Evolutionary conservation across 2,329 filamentous ascomycete genomes (phyloP), one percentile per base, ranked within the genome.

Genomic region (Arthrobotrys musiformis): DNA sequence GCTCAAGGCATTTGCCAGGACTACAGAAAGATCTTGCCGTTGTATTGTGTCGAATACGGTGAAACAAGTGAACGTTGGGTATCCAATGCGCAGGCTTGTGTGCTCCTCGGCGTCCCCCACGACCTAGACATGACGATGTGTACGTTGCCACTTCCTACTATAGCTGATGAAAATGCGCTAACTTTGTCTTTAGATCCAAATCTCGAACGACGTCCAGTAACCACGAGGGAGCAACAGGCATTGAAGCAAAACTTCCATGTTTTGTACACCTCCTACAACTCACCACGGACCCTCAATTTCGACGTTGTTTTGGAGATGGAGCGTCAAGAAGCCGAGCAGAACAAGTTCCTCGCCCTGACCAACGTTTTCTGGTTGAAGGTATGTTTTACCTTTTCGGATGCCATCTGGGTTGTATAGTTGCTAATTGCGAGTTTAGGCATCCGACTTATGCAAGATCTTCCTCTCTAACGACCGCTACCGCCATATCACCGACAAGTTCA

Each of bases 341-440:
- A 44, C 37, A 78, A 78, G 37, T 72, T 78, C 19, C 37, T 64
- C 4, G 52, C 67, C 24, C 56, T 78, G 28, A 46, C 60, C 1
- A 61, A 67, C 33, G 48, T 78, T 30, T 78, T 70, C 42, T 70
- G 66, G 74, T 42, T 78, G 9, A 78, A 67, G 62, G 67, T 70
- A 42, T 17, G 66, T 48, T 60, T n/a, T n/a, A n/a, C 7, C 19
- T 6, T 26, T 13, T 7, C 1, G 9, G 44, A 13, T 13, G 30
- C 9, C 28, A 24, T 37, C 24, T 7, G 11, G 35, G 17, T 17
- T 30, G 19, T 30, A 17, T 44, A 5, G 7, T 28, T 42, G n/a
- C 63, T 68, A 46, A 68, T 24, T 50, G 7, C 4, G 19, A 2
- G 1, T 58, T 30, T 58, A 68, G 63, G 63, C 37, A 11, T 70